phyloP scores from a whole-genome alignment of 495 filamentous ascomycete genomes.

The Astrocystis sublimbata region DNA sequence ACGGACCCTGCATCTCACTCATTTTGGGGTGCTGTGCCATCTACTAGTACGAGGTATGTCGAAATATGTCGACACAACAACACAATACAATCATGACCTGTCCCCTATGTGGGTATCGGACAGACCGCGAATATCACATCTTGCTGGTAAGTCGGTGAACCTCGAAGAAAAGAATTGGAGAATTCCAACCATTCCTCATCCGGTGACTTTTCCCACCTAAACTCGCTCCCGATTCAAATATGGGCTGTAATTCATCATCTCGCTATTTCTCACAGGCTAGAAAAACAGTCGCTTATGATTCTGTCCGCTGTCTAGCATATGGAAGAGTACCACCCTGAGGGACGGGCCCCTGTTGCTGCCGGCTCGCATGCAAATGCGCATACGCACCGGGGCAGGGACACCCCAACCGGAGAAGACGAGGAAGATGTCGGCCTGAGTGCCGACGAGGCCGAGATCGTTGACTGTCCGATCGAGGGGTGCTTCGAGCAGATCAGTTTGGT shows the following conservation, averaged over 20 bases:
- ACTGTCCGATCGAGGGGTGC: slow-evolving; percentile 72
- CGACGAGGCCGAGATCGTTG: slow-evolving; percentile 47
- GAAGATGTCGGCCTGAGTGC: slow-evolving; percentile 18
- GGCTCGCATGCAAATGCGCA: slow-evolving; percentile 28
- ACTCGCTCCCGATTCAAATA: too few species aligned
- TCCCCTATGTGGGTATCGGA: slow-evolving; percentile 49
- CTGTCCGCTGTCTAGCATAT: slow-evolving; percentile 49
- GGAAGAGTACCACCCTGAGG: slow-evolving; percentile 57
- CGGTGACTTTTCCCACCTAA: background rate
- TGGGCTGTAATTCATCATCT: too few species aligned
- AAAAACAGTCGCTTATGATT: too few species aligned
- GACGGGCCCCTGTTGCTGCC: slow-evolving; percentile 54
- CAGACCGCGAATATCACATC: slow-evolving; percentile 41
- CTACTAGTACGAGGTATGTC: too few species aligned
- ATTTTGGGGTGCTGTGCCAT: background rate
- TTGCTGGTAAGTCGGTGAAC: slow-evolving; percentile 36
- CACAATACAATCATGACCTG: slow-evolving; percentile 30
- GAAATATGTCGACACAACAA: background rate
- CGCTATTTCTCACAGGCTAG: too few species aligned
- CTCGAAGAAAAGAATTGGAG: too few species aligned
- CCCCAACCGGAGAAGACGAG: background rate
- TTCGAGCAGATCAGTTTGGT: slow-evolving; percentile 62
- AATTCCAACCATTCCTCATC: background rate
- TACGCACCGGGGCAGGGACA: background rate
- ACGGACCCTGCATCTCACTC: background rate